Conservation (phyloP, 345 rosid species). For the Pugionium cornutum region DNA sequence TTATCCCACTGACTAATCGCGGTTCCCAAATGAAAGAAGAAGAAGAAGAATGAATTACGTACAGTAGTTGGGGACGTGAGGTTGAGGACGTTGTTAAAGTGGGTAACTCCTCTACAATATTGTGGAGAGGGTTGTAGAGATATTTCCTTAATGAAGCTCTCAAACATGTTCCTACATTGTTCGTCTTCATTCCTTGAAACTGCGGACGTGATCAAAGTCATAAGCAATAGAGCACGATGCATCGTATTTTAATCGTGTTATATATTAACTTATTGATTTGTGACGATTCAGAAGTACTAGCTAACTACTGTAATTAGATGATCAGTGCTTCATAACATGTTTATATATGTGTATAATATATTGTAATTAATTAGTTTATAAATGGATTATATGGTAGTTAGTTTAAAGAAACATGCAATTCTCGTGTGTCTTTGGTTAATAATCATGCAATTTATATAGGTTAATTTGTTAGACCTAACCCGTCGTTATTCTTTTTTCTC, state of each 20-base stretch:
- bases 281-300: neutral
- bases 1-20: neutral
- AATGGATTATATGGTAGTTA: neutral
- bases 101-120: slow-evolving; percentile 37
- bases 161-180: slow-evolving; percentile 28
- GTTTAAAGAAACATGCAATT: slow-evolving; percentile 24
- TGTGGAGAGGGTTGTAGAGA: slow-evolving; percentile 26
- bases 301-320: neutral
- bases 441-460: slow-evolving; percentile 28
- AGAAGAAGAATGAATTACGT: neutral
- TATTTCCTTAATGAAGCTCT: slow-evolving; percentile 19
- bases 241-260: neutral
- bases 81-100: slow-evolving; percentile 32
- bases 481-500: neutral
- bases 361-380: slow-evolving; percentile 3
- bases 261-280: neutral
- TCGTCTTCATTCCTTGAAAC: slow-evolving; percentile 30
- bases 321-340: slow-evolving; percentile 4
- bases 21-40: neutral
- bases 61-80: slow-evolving; percentile 22
- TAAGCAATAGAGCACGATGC: slow-evolving; percentile 34
- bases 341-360: neutral
- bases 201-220: slow-evolving; percentile 26
- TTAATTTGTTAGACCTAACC: slow-evolving; percentile 30
- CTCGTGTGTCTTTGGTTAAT: slow-evolving; percentile 14